phyloP scores from a whole-genome alignment of 345 rosid genomes.

The Pistacia vera region DNA sequence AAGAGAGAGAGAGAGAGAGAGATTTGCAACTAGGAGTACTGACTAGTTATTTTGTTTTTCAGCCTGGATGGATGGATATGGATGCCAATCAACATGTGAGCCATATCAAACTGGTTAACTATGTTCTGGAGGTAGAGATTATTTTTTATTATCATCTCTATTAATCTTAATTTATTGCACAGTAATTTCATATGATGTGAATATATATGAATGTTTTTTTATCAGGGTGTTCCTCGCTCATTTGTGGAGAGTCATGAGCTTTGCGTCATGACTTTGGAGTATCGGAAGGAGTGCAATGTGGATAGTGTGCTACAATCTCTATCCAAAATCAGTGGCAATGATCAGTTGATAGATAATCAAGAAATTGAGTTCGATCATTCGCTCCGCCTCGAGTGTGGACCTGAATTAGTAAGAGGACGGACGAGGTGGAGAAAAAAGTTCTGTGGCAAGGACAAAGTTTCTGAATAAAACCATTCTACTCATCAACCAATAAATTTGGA shows the following conservation, averaged over 20 bases:
- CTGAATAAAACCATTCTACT: too few species aligned
- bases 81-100: conserved; percentile 26
- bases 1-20: too few species aligned
- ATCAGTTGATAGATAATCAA: neutral
- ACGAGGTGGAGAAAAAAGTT: conserved; percentile 27
- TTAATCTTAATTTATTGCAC: neutral
- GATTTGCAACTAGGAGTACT: too few species aligned
- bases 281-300: conserved; percentile 22
- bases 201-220: too few species aligned
- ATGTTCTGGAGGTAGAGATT: conserved; percentile 12
- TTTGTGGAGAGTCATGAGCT: conserved; percentile 23
- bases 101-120: conserved; percentile 14
- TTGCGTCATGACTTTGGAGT: conserved; percentile 24
- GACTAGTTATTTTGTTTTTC: neutral
- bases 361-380: conserved; percentile 30
- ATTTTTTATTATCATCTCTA: neutral
- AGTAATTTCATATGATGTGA: too few species aligned
- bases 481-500: too few species aligned
- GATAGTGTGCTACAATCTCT: conserved; percentile 25
- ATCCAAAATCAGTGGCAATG: neutral
- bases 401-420: conserved; percentile 19
- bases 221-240: conserved; percentile 22
- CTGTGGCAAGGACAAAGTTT: neutral
- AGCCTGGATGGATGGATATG: conserved; percentile 26
- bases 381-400: conserved; percentile 24